Base-by-base conservation (phyloP, 345 rosid species). In the Populus alba region DNA sequence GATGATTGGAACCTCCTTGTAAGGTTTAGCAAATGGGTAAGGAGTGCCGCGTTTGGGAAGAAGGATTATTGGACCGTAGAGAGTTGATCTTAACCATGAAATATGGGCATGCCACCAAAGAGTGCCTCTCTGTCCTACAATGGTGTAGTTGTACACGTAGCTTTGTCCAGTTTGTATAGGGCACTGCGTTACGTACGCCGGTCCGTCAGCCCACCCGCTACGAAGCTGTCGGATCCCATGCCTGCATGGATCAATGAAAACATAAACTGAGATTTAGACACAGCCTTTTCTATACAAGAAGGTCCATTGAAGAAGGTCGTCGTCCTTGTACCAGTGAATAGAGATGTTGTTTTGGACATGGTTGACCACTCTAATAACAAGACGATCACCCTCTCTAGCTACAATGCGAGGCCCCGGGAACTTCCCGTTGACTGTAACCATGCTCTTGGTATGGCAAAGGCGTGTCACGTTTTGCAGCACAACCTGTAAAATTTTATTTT, bases 361-460 rank as follows among this genome's bases (percentile, higher is more conserved):
- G 55, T 79, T 79, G 31, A 39, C 68, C 77, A 79, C 81, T 79
- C 57, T 57, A 27, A 79, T 67, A 27, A 79, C 68, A 39, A 79
- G 81, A 53, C 66, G 49, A 27, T 79, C 81, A 2, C 77, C 77
- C 37, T 79, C 77, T 41, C 77, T 79, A 6, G 81, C 77, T 35
- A 79, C 77, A 25, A 73, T 78, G 66, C 81, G 81, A 65, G 81
- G 81, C 39, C 81, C 81, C 49, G 81, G 81, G 41, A 78, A 78
- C 49, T 37, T 59, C 2, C 81, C 76, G 3, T 72, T 78, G 18
- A 72, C 81, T 23, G 81, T 68, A 13, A 79, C 62, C 59, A 29
- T 73, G 68, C 81, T 79, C 67, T 53, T 78, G 39, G 67, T 72
- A 23, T 72, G 45, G 72, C 81, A 78, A 29, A 78, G 81, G 53